These are phyloP conservation scores for Lactarius psammicola DNA, from an alignment of 768 basidiomycete genomes.

Conservation along the genomic window DNA sequence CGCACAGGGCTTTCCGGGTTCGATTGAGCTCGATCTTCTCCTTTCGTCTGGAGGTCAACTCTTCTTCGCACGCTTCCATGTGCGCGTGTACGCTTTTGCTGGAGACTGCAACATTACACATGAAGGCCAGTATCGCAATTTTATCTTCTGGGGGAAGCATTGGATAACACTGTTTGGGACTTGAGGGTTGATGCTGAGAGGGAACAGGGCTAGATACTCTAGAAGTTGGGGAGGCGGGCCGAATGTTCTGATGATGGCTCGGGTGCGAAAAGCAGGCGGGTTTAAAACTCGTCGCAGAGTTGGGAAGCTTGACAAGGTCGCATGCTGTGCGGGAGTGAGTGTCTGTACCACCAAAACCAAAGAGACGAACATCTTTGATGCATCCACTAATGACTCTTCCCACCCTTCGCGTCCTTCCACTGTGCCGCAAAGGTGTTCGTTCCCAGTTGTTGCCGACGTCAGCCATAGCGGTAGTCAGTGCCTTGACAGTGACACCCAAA, in stretches of 20 bases:
- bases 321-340: constrained; percentile 51
- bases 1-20: constrained; percentile 84
- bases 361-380: constrained; percentile 78
- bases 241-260: constrained; percentile 47
- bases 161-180: constrained; percentile 69
- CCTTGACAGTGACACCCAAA: constrained; percentile 59
- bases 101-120: constrained; percentile 86
- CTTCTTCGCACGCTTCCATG: constrained; percentile 88
- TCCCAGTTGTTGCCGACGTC: constrained; percentile 89
- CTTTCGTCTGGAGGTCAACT: constrained; percentile 88
- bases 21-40: constrained; percentile 95
- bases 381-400: constrained; percentile 92
- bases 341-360: background rate
- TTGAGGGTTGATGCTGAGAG: constrained; percentile 42
- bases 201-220: constrained; percentile 48
- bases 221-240: constrained; percentile 44
- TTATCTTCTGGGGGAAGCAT: constrained; percentile 73
- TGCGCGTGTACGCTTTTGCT: constrained; percentile 85
- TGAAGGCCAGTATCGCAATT: constrained; percentile 80
- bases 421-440: constrained; percentile 65
- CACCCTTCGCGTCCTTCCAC: constrained; percentile 80
- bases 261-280: constrained; percentile 69
- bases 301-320: constrained; percentile 69
- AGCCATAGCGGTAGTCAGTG: constrained; percentile 65
- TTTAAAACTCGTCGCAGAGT: constrained; percentile 67